phyloP scores from a whole-genome alignment of 768 basidiomycete species.

The Amanita molliuscula region DNA sequence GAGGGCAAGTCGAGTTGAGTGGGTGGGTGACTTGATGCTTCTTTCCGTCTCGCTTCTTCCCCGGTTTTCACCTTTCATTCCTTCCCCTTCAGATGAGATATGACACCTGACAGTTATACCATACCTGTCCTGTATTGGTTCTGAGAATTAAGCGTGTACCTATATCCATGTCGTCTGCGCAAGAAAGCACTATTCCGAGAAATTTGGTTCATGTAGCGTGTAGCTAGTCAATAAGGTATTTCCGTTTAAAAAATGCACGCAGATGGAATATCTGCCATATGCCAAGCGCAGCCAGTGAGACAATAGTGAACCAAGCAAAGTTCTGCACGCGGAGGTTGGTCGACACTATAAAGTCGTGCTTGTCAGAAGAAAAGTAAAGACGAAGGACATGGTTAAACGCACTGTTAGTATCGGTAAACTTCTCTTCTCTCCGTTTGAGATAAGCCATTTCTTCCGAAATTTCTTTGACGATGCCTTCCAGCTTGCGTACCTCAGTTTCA shows the following conservation, averaged over 20 bases:
- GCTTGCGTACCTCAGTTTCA: constrained; percentile 97
- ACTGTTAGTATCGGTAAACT: constrained; percentile 87
- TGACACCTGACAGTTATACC: not conserved
- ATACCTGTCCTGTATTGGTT: constrained; percentile 2
- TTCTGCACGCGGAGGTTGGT: constrained; percentile 87
- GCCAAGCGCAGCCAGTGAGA: constrained; percentile 70
- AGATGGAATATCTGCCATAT: constrained; percentile 95
- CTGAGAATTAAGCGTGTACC: not conserved
- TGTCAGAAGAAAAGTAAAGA: constrained; percentile 1
- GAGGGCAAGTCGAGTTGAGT: constrained; percentile 39
- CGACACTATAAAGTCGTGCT: constrained; percentile 47
- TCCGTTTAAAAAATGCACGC: constrained; percentile 91
- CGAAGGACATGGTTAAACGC: constrained; percentile 18
- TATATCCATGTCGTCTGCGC: not conserved
- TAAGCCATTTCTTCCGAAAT: constrained; percentile 90
- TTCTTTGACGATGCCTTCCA: constrained; percentile 92
- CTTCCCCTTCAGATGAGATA: not conserved
- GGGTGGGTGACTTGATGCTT: not conserved
- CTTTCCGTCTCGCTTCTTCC: not conserved
- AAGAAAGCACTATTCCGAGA: not conserved
- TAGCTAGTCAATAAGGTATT: constrained; percentile 78
- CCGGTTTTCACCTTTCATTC: not conserved
- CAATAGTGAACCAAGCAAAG: constrained; percentile 84
- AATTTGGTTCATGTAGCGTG: not conserved
- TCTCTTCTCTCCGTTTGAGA: constrained; percentile 81